Percentiles rank a stretch among this genome's conserved stretches.
These are phyloP conservation scores for Rhamnella rubrinervis DNA, from an alignment of 331 rosid genomes.

Conservation along the genomic window DNA sequence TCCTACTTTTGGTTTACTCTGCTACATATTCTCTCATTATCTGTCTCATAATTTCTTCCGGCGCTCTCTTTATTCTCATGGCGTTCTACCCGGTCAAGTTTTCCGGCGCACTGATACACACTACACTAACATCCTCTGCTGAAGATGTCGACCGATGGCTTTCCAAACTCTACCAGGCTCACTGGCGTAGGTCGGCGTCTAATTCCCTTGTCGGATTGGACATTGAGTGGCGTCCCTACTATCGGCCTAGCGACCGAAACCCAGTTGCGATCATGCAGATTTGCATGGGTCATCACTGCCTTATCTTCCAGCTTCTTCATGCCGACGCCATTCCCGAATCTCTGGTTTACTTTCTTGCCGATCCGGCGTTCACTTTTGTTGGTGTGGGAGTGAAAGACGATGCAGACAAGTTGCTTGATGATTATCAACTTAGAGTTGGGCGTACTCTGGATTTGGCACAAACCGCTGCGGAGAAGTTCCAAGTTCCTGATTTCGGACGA, in stretches of 20 bases:
- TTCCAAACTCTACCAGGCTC: not conserved
- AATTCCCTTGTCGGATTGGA: constrained; percentile 6
- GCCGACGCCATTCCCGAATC: not conserved
- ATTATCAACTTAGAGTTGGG: no score
- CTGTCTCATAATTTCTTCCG: not conserved
- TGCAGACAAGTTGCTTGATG: not conserved
- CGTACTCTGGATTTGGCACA: not conserved
- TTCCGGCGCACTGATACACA: not conserved
- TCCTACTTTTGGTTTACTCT: no score
- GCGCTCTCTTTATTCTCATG: not conserved
- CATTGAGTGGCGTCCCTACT: constrained; percentile 8
- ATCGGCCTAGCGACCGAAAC: not conserved
- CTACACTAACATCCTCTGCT: not conserved
- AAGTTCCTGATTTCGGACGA: not conserved
- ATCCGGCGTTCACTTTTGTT: not conserved
- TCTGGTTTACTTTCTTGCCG: not conserved
- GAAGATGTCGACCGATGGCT: constrained; percentile 2
- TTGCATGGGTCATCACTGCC: constrained; percentile 2
- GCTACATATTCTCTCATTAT: no score
- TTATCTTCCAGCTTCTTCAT: constrained; percentile 7
- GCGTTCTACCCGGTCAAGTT: not conserved
- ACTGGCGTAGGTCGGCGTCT: not conserved
- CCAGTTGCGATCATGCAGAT: constrained; percentile 14
- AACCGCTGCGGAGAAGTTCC: not conserved
- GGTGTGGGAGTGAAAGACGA: constrained; percentile 1